These are phyloP conservation scores for Plantago major DNA, from an alignment of 257 asterid genomes.

Conservation along the genomic window DNA sequence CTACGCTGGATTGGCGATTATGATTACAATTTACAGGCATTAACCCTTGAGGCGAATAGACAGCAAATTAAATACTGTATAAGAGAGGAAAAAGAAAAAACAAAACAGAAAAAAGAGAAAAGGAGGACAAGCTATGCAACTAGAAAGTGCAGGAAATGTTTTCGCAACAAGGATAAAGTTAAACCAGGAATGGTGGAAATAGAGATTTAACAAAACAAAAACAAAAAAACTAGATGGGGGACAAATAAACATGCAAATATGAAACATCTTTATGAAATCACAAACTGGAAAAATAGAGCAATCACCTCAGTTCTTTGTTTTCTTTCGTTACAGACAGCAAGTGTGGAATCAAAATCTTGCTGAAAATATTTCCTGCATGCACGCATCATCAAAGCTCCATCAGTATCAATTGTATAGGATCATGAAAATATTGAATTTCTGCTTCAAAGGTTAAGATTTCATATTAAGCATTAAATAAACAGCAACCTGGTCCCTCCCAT, in stretches of 20 bases:
- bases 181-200: no score
- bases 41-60: no score
- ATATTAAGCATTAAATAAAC: no score
- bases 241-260: conserved; percentile 3
- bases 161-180: no score
- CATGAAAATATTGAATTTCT: neutral
- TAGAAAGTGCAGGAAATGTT: conserved; percentile 2
- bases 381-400: conserved; percentile 13
- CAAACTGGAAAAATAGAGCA: neutral
- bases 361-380: conserved; percentile 68
- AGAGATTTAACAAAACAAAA: conserved; percentile 1
- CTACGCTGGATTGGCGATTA: no score
- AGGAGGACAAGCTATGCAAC: neutral
- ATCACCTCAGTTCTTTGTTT: conserved; percentile 82
- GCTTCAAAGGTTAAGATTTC: no score
- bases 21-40: no score
- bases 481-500: no score
- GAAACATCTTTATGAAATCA: no score
- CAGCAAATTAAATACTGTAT: no score
- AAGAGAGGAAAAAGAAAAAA: no score
- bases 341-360: conserved; percentile 91
- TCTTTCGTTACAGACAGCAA: conserved; percentile 82
- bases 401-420: conserved; percentile 21
- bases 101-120: no score
- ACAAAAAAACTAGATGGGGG: conserved; percentile 2